Evolutionary conservation across 1,284 basidiomycete genomes (phyloP).

Genomic region (Ganoderma meredithae): DNA sequence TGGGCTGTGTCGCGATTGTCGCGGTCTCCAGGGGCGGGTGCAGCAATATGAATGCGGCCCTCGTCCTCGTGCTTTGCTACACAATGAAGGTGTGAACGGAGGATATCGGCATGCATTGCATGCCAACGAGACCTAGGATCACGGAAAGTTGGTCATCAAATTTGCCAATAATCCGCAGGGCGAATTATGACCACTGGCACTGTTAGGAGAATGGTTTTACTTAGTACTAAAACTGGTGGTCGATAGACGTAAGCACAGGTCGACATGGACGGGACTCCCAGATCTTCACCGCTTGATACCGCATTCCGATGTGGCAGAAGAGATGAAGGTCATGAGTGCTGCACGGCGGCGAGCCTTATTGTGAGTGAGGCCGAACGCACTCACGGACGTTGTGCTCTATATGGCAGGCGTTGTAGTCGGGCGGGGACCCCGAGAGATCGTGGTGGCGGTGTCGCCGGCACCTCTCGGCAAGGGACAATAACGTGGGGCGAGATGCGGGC

Average conservation of each 20-base stretch:
- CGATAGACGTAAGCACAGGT: not conserved
- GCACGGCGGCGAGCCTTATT: conserved; percentile 30
- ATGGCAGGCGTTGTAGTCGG: conserved; percentile 36
- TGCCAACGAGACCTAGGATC: not conserved
- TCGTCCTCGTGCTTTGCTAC: not conserved
- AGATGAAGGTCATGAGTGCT: conserved; percentile 25
- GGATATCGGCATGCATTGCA: not conserved
- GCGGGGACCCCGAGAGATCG: conserved; percentile 21
- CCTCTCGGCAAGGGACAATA: conserved; percentile 27
- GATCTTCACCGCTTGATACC: not conserved
- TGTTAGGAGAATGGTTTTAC: not conserved
- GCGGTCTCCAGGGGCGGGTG: not conserved
- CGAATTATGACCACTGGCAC: not conserved
- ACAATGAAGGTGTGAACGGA: not conserved
- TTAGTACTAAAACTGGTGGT: not conserved
- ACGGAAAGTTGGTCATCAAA: not conserved
- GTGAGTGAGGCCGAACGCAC: conserved; percentile 25
- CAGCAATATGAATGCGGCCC: not conserved
- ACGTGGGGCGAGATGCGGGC: not conserved
- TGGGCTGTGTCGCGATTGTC: not conserved
- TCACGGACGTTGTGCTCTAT: conserved; percentile 31
- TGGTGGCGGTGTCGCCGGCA: not conserved
- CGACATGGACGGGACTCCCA: conserved; percentile 22
- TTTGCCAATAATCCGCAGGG: not conserved
- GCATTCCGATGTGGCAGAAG: not conserved